Percentiles rank a stretch among this genome's conserved stretches.
These are phyloP conservation scores for Fraxinus velutina DNA, from an alignment of 305 asterid genomes.

Conservation along the genomic window DNA sequence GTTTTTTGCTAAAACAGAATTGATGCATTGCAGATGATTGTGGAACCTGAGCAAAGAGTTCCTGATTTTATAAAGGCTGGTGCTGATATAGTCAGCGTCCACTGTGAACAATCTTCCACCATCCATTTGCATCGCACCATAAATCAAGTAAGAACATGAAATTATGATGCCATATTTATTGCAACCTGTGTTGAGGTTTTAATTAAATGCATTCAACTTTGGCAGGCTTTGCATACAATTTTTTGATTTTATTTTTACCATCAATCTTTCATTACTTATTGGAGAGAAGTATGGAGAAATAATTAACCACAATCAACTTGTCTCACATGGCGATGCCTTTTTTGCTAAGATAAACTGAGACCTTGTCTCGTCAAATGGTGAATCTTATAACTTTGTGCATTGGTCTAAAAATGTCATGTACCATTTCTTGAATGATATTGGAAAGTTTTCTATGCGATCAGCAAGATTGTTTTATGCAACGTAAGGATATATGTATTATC, in stretches of 20 bases:
- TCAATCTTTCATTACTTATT: background rate
- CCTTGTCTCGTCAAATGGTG: background rate
- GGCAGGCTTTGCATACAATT: background rate
- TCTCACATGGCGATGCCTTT: background rate
- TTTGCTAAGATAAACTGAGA: background rate
- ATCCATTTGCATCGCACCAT: constrained; percentile 95
- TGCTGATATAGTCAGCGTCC: constrained; percentile 94
- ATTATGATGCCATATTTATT: constrained; percentile 3
- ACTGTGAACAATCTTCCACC: constrained; percentile 95
- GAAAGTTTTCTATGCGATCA: background rate
- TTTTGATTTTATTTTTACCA: background rate
- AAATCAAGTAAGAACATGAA: constrained; percentile 60
- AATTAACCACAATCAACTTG: background rate
- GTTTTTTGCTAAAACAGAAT: constrained; percentile 29
- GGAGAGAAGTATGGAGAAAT: background rate
- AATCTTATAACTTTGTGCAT: background rate
- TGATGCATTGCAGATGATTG: constrained; percentile 85
- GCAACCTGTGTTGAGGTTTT: constrained; percentile 14
- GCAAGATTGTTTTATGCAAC: background rate
- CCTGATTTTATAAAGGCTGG: constrained; percentile 99
- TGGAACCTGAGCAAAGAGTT: constrained; percentile 94
- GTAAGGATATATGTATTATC: background rate
- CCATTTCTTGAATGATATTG: background rate
- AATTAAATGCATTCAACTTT: constrained; percentile 11
- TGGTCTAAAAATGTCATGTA: background rate